Conservation (phyloP, 2,329 filamentous ascomycete species). For the Alternaria arborescens region DNA sequence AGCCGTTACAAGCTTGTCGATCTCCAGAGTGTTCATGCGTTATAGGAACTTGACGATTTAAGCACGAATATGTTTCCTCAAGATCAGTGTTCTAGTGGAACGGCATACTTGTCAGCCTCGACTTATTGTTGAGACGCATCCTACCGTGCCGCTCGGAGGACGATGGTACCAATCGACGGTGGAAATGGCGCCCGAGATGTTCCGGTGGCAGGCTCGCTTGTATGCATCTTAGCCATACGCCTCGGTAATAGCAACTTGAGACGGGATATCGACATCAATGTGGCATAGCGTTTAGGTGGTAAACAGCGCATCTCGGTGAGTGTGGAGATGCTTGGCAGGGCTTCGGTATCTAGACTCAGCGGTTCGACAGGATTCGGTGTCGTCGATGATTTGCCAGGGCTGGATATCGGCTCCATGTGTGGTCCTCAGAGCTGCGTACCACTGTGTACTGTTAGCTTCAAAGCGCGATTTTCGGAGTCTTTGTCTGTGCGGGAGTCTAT, state of each 20-base stretch:
- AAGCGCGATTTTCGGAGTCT: not conserved
- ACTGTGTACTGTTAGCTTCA: conserved; percentile 5
- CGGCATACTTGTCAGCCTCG: conserved; percentile 11
- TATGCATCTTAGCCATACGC: conserved; percentile 20
- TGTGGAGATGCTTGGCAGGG: conserved; percentile 19
- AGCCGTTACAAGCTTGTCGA: conserved; percentile 16
- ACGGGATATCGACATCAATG: conserved; percentile 18
- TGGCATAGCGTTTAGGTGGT: conserved; percentile 15
- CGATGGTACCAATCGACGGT: conserved; percentile 15
- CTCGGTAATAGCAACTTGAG: conserved; percentile 12
- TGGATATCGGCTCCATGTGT: conserved; percentile 1
- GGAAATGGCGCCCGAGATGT: conserved; percentile 22
- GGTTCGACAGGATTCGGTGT: conserved; percentile 7
- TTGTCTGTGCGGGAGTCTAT: not conserved
- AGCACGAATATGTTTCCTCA: not conserved
- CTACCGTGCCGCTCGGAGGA: conserved; percentile 14
- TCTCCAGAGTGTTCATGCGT: conserved; percentile 2
- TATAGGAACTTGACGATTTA: not conserved
- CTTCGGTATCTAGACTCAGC: conserved; percentile 16
- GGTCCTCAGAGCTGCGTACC: conserved; percentile 3
- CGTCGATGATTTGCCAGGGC: conserved; percentile 5
- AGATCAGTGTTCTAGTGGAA: not conserved
- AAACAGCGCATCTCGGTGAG: conserved; percentile 10
- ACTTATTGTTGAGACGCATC: conserved; percentile 13
- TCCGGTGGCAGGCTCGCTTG: conserved; percentile 20